Conservation (phyloP, 352 stramenopile species). For the Globisporangium carolinianum region DNA sequence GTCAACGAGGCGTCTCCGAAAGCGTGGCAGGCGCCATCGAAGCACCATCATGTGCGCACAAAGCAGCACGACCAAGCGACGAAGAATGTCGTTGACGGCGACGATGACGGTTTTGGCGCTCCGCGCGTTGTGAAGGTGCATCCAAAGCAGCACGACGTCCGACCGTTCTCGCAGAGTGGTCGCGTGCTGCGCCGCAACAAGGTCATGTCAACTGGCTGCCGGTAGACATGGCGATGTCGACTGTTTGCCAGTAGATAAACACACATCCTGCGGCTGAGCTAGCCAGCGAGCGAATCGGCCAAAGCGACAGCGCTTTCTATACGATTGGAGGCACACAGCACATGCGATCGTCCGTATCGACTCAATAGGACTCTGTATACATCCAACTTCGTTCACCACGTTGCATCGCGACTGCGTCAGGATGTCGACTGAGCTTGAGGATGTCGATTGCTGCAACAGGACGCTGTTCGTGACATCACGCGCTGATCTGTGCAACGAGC, state of each 20-base stretch:
- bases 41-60: background rate
- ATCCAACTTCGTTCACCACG: background rate
- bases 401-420: no score
- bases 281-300: no score
- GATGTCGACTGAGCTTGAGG: no score
- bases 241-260: no score
- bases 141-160: constrained; percentile 50
- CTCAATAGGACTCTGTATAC: background rate
- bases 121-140: constrained; percentile 49
- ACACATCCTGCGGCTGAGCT: no score
- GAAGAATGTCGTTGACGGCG: constrained; percentile 10
- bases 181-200: constrained; percentile 42
- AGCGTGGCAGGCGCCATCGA: constrained; percentile 7
- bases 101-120: constrained; percentile 11
- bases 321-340: no score
- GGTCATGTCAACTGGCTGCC: constrained; percentile 30
- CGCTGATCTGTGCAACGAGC: no score
- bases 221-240: constrained; percentile 9
- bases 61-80: background rate
- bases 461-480: no score
- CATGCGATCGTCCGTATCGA: no score
- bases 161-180: constrained; percentile 41
- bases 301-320: no score
- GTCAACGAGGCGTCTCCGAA: constrained; percentile 3
- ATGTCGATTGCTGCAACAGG: no score